phyloP scores from a whole-genome alignment of 1,284 basidiomycete species.

The Cryptococcus sp. region DNA sequence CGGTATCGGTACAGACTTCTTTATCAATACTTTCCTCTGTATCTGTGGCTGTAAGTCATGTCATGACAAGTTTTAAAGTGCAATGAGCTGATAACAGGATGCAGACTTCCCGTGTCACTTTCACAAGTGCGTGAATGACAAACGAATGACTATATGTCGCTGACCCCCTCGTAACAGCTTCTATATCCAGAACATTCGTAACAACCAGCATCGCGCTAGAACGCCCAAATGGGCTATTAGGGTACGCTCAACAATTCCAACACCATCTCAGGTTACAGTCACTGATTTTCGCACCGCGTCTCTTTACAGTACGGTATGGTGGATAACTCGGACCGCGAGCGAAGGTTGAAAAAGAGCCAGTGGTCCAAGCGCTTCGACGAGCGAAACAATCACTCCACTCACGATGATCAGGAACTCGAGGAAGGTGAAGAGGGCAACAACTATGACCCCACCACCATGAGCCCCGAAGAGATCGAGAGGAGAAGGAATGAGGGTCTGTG shows the following conservation, averaged over 20 bases:
- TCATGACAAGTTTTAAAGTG: neutral
- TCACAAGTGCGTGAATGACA: slow-evolving; percentile 46
- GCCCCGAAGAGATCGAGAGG: slow-evolving; percentile 31
- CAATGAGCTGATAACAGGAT: slow-evolving; percentile 3
- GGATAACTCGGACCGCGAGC: slow-evolving; percentile 70
- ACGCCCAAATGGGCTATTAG: slow-evolving; percentile 93
- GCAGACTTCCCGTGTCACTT: slow-evolving; percentile 53
- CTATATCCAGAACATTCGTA: slow-evolving; percentile 92
- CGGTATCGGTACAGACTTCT: slow-evolving; percentile 89
- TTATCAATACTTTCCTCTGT: slow-evolving; percentile 85
- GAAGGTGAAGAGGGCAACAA: slow-evolving; percentile 66
- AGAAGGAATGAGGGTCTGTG: slow-evolving; percentile 45
- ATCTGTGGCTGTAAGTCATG: slow-evolving; percentile 75
- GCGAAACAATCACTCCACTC: slow-evolving; percentile 69
- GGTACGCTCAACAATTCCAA: slow-evolving; percentile 12
- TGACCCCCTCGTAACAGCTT: slow-evolving; percentile 64
- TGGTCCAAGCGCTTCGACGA: slow-evolving; percentile 87
- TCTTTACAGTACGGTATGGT: slow-evolving; percentile 69
- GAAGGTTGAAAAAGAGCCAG: slow-evolving; percentile 74
- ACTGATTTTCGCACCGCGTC: neutral
- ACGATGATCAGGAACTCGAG: slow-evolving; percentile 70
- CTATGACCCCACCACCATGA: slow-evolving; percentile 40
- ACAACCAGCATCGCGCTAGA: slow-evolving; percentile 86
- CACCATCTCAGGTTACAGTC: neutral
- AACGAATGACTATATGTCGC: neutral